Evolutionary conservation across 345 rosid species (phyloP).

Genomic region (Citrus trifoliata): DNA sequence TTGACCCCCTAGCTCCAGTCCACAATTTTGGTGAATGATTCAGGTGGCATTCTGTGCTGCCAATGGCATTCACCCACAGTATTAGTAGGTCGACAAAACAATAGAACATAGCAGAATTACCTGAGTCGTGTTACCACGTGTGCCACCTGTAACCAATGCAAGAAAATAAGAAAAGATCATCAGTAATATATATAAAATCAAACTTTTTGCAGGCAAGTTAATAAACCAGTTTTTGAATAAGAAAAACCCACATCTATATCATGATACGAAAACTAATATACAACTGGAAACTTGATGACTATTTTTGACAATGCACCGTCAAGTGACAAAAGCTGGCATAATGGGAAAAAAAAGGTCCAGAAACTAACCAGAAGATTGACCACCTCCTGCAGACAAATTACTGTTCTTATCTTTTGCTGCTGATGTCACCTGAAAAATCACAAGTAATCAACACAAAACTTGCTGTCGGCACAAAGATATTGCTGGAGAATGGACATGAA

Average conservation of each 20-base stretch:
- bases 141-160: conserved; percentile 29
- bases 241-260: not conserved
- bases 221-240: not conserved
- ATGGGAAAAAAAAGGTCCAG: not conserved
- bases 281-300: not conserved
- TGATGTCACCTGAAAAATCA: conserved; percentile 37
- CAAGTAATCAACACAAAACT: conserved; percentile 3
- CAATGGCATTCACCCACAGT: not conserved
- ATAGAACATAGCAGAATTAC: conserved; percentile 24
- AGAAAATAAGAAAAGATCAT: not conserved
- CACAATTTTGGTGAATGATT: not conserved
- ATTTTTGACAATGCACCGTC: not conserved
- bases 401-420: conserved; percentile 44
- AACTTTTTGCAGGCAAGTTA: not conserved
- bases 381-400: conserved; percentile 32
- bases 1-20: not conserved
- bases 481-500: not conserved
- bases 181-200: not conserved
- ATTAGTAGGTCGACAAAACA: not conserved
- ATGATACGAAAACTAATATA: not conserved
- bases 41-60: not conserved
- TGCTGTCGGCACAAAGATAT: not conserved
- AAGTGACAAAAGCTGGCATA: not conserved
- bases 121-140: conserved; percentile 29
- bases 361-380: conserved; percentile 63